Percentiles rank a stretch among this genome's conserved stretches.
phyloP scores from a whole-genome alignment of 2,329 filamentous ascomycete species.

The Aspergillus eucalypticola region DNA sequence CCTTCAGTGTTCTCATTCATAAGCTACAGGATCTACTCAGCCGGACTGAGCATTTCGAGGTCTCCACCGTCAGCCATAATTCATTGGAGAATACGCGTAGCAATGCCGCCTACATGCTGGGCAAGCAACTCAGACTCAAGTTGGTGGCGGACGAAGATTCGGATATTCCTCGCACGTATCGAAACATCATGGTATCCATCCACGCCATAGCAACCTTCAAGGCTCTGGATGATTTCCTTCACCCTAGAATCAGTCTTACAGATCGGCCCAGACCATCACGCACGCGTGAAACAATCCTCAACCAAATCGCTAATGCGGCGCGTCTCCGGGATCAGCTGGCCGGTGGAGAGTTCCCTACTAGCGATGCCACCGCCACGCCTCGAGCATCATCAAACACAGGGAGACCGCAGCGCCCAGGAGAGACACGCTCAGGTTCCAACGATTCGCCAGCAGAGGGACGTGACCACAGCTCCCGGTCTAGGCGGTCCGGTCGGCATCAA shows the following conservation, averaged over 20 bases:
- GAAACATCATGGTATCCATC: slow-evolving; percentile 97
- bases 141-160: slow-evolving; percentile 83
- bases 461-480: slow-evolving; percentile 48
- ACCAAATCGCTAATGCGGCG: slow-evolving; percentile 70
- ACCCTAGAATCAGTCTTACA: slow-evolving; percentile 79
- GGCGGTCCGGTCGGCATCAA: slow-evolving; percentile 63
- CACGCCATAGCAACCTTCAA: slow-evolving; percentile 99
- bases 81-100: slow-evolving; percentile 85
- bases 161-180: slow-evolving; percentile 81
- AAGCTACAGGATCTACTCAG: slow-evolving; percentile 96
- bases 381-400: slow-evolving; percentile 24
- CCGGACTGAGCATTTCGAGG: slow-evolving; percentile 96
- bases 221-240: slow-evolving; percentile 89
- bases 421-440: slow-evolving; percentile 33
- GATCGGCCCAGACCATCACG: slow-evolving; percentile 69
- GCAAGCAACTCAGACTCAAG: slow-evolving; percentile 89
- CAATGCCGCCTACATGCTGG: slow-evolving; percentile 92
- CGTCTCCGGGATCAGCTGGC: slow-evolving; percentile 57
- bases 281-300: slow-evolving; percentile 64
- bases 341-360: slow-evolving; percentile 30
- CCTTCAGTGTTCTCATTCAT: slow-evolving; percentile 86
- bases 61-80: slow-evolving; percentile 92
- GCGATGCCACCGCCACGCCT: slow-evolving; percentile 33
- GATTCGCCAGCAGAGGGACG: slow-evolving; percentile 44
- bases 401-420: slow-evolving; percentile 18